Evolutionary conservation across 495 filamentous ascomycete species (phyloP).

Genomic region (Rusavskia elegans): DNA sequence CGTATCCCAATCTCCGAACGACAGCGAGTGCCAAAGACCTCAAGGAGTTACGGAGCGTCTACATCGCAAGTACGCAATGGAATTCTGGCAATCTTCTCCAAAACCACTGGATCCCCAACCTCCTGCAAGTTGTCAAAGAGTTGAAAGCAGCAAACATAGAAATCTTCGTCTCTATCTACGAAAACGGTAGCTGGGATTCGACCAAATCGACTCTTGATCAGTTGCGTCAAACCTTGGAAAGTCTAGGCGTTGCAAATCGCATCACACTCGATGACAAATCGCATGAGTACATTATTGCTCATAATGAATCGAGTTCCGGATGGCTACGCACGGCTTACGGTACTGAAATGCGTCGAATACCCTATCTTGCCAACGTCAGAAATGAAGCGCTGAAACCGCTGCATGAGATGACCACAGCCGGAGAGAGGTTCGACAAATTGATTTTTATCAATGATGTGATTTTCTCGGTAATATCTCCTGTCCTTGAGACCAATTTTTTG

Average conservation of each 20-base stretch:
- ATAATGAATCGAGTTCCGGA: slow-evolving; percentile 21
- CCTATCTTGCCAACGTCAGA: slow-evolving; percentile 47
- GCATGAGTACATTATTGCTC: slow-evolving; percentile 35
- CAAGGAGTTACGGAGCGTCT: slow-evolving; percentile 22
- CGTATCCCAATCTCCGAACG: neutral
- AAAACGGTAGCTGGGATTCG: slow-evolving; percentile 57
- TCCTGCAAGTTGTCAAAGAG: slow-evolving; percentile 36
- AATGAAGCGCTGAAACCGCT: slow-evolving; percentile 39
- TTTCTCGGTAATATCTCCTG: slow-evolving; percentile 26
- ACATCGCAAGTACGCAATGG: slow-evolving; percentile 53
- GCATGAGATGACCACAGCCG: slow-evolving; percentile 25
- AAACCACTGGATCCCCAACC: slow-evolving; percentile 41
- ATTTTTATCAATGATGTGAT: slow-evolving; percentile 66
- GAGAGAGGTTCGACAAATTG: slow-evolving; percentile 45
- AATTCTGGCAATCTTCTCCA: slow-evolving; percentile 50
- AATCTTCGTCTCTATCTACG: slow-evolving; percentile 48
- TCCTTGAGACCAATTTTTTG: too few species aligned
- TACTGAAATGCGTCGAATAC: slow-evolving; percentile 47
- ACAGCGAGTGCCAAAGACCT: neutral
- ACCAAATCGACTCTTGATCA: slow-evolving; percentile 46
- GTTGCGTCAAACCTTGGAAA: slow-evolving; percentile 37
- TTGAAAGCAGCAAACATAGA: slow-evolving; percentile 45
- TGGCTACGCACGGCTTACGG: slow-evolving; percentile 39
- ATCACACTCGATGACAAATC: slow-evolving; percentile 38
- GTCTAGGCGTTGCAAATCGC: slow-evolving; percentile 32